These are phyloP conservation scores for Saccharomyces hybrid DNA, from an alignment of 1,139 yeast genomes.

Conservation along the genomic window DNA sequence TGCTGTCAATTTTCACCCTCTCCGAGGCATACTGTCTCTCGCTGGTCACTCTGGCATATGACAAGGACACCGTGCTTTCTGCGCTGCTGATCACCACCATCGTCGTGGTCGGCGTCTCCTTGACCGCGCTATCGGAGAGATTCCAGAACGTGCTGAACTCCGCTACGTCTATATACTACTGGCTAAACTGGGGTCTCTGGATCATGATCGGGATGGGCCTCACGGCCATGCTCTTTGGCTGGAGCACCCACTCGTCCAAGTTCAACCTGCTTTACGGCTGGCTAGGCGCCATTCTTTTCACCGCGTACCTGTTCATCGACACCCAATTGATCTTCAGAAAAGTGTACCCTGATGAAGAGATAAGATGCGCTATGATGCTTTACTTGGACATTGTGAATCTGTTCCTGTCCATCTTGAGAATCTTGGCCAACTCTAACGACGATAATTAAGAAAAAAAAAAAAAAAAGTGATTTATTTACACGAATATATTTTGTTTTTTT, in stretches of 20 bases:
- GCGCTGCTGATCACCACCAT: slow-evolving; percentile 65
- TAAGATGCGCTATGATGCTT: slow-evolving; percentile 67
- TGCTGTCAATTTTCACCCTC: slow-evolving; percentile 60
- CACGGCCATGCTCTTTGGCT: slow-evolving; percentile 61
- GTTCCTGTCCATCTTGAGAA: slow-evolving; percentile 67
- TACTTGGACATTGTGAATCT: slow-evolving; percentile 78
- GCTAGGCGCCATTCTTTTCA: slow-evolving; percentile 66
- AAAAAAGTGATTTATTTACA: background rate
- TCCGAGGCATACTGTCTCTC: slow-evolving; percentile 73
- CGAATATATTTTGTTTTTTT: background rate
- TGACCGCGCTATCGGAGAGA: slow-evolving; percentile 75
- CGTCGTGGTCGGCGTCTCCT: slow-evolving; percentile 65
- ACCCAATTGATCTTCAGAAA: slow-evolving; percentile 77
- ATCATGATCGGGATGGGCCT: slow-evolving; percentile 67
- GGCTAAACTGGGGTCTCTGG: slow-evolving; percentile 55
- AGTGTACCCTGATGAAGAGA: slow-evolving; percentile 78
- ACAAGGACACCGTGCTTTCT: slow-evolving; percentile 57
- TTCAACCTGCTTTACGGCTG: slow-evolving; percentile 61
- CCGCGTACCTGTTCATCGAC: slow-evolving; percentile 68
- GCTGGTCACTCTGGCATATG: slow-evolving; percentile 55
- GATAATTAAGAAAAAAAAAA: slow-evolving; percentile 20
- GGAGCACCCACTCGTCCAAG: slow-evolving; percentile 34
- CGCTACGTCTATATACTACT: slow-evolving; percentile 39
- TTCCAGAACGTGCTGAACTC: slow-evolving; percentile 74
- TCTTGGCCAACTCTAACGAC: slow-evolving; percentile 48